Percentiles rank a stretch among this genome's conserved stretches.
Evolutionary conservation across 1,139 yeast genomes (phyloP).

Genomic region (Kluyveromyces sp.): DNA sequence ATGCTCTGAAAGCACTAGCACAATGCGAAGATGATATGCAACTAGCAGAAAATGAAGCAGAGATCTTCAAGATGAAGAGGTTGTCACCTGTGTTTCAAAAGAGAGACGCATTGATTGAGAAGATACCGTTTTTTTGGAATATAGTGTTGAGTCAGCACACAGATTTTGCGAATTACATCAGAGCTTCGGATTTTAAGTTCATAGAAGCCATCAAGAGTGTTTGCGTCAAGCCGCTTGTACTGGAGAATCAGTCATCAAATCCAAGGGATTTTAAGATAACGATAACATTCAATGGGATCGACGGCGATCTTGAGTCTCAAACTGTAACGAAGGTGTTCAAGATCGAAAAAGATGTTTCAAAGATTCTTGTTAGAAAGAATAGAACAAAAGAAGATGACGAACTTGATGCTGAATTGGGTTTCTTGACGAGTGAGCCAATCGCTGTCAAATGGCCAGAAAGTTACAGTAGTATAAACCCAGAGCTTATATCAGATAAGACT

Average conservation of each 20-base stretch:
- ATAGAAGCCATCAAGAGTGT: conserved; percentile 55
- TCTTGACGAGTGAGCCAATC: conserved; percentile 44
- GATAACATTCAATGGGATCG: conserved; percentile 40
- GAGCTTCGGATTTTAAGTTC: conserved; percentile 61
- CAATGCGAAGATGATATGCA: conserved; percentile 51
- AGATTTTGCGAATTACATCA: conserved; percentile 64
- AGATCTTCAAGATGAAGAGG: conserved; percentile 40
- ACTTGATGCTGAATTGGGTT: conserved; percentile 41
- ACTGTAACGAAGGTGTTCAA: conserved; percentile 47
- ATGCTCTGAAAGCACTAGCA: conserved; percentile 39
- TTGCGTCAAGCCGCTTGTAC: conserved; percentile 41
- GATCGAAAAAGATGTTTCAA: conserved; percentile 35
- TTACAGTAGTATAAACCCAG: conserved; percentile 48
- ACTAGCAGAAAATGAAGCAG: conserved; percentile 50
- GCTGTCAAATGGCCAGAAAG: conserved; percentile 55
- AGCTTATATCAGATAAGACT: conserved; percentile 38
- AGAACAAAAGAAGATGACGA: conserved; percentile 35
- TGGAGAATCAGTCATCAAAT: conserved; percentile 10
- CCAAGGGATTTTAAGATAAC: conserved; percentile 51
- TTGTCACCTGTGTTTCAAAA: conserved; percentile 45
- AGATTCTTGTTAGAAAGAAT: conserved; percentile 11
- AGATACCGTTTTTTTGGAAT: conserved; percentile 69
- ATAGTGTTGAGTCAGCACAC: conserved; percentile 68
- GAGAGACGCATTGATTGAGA: conserved; percentile 41
- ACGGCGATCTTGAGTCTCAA: conserved; percentile 43